Base-by-base conservation (phyloP, 2,329 filamentous ascomycete species). In the Epicoccum nigrum region DNA sequence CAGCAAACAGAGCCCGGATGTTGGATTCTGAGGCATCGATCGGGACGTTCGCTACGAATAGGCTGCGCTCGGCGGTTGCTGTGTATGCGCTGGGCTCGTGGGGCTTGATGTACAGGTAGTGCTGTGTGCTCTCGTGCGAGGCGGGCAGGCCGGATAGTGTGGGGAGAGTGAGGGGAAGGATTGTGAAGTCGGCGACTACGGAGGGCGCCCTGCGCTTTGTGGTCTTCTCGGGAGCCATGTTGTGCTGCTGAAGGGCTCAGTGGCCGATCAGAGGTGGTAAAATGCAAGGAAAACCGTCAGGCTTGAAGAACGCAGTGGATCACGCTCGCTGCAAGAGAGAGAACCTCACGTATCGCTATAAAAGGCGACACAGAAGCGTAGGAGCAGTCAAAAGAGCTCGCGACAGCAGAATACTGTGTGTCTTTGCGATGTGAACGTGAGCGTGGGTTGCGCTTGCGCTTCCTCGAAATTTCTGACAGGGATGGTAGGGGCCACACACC, bases 1-100 rank as follows among this genome's bases (percentile, higher is more conserved):
- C 79, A 1, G 84, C 77, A 62, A 97, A 95, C 0, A 97, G 77
- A 33, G 86, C 80, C 35, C 90, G 86, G 33, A 97, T 81, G 64
- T 92, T 89, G 1, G 79, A 73, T 49, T 90, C 86, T 4, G 90
- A 95, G 52, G 90, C 87, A 69, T 97, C 92, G 56, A 88, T 80
- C 6, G 94, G 94, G 1, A 95, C 77, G 66, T 99, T 97, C 58
- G 92, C 89, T n/a, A 96, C 71, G 74, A 96, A 99, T 15, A 99
- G 81, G 55, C 89, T 92, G 62, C 92, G 86, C 72, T 89, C 83
- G 46, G 83, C 79, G 7, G 88, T 88, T 12, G 89, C 85, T 9
- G 65, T 68, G 19, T 69, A 58, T 16, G 62, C 82, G 75, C 88
- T 90, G 54, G 93, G 92, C 37, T 86, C 82, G 74, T 97, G 92